Conservation (phyloP, 805 yeast species). For the Yarrowia sp. region DNA sequence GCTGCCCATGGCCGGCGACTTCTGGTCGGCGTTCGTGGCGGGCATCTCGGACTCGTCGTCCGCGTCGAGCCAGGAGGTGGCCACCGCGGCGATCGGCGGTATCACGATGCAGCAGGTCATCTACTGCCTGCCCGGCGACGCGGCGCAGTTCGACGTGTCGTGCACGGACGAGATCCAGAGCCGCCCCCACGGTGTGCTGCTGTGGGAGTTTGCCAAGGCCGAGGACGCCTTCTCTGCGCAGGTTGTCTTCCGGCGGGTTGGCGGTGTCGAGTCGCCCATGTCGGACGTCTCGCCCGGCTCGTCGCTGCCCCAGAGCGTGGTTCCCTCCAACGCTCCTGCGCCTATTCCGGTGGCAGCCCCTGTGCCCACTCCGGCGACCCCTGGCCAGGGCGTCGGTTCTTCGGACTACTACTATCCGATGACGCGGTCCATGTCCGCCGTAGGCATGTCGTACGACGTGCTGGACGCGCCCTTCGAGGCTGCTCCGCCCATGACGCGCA, state of each 20-base stretch:
- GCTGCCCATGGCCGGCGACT: conserved; percentile 41
- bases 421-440: conserved; percentile 34
- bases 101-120: conserved; percentile 22
- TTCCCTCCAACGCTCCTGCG: neutral
- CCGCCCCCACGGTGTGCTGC: conserved; percentile 36
- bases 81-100: conserved; percentile 21
- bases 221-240: conserved; percentile 40
- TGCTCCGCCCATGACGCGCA: conserved; percentile 24
- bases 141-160: conserved; percentile 15
- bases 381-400: conserved; percentile 27
- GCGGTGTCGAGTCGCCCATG: neutral
- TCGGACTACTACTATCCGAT: conserved; percentile 30
- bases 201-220: conserved; percentile 41
- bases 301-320: neutral
- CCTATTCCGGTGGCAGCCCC: conserved; percentile 3
- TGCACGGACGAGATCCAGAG: conserved; percentile 20
- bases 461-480: conserved; percentile 26
- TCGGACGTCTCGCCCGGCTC: conserved; percentile 8
- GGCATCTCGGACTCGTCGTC: conserved; percentile 33
- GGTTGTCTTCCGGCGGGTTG: conserved; percentile 39
- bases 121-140: conserved; percentile 20
- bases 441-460: conserved; percentile 28
- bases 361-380: conserved; percentile 24
- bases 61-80: conserved; percentile 9
- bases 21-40: conserved; percentile 42